These are phyloP conservation scores for Camelina laxa DNA, from an alignment of 345 rosid species.

Conservation along the genomic window DNA sequence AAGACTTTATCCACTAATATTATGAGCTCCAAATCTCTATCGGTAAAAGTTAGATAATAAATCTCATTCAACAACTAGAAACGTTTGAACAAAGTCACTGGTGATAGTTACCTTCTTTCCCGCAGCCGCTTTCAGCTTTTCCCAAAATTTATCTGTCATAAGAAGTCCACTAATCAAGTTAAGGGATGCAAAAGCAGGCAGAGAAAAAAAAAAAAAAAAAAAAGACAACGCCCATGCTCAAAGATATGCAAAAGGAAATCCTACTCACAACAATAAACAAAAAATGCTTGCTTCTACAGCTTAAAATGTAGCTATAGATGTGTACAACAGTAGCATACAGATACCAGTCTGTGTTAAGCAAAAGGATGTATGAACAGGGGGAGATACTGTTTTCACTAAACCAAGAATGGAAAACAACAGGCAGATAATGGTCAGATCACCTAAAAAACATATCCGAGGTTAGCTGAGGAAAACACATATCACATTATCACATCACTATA, in stretches of 20 bases:
- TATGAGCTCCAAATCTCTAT: neutral
- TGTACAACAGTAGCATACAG: neutral
- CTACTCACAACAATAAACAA: neutral
- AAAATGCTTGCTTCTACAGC: neutral
- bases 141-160: constrained; percentile 78
- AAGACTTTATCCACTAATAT: neutral
- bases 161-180: constrained; percentile 23
- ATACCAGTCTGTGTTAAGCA: neutral
- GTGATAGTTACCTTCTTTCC: constrained; percentile 63
- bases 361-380: constrained; percentile 10
- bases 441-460: constrained; percentile 4
- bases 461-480: constrained; percentile 14
- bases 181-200: neutral
- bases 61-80: constrained; percentile 21
- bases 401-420: neutral
- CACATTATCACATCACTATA: constrained; percentile 15
- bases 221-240: neutral
- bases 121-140: constrained; percentile 67
- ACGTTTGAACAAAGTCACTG: neutral
- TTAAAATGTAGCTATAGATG: neutral
- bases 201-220: neutral
- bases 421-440: constrained; percentile 8
- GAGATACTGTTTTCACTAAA: neutral
- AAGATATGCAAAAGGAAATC: neutral
- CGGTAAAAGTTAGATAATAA: neutral